These are phyloP conservation scores for Pelargonium nanum DNA, from an alignment of 345 rosid genomes.

Conservation along the genomic window DNA sequence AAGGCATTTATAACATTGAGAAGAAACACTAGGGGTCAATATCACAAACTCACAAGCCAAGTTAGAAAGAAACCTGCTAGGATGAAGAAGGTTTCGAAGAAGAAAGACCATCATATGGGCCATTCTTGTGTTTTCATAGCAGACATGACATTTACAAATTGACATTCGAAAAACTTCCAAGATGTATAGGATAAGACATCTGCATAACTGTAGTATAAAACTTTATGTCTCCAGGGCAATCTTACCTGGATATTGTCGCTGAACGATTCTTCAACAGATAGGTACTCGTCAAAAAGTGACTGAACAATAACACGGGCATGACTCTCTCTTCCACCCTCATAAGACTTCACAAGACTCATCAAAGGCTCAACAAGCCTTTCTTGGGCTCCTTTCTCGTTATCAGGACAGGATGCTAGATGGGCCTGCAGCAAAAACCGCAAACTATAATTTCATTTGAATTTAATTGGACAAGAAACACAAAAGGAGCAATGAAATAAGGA, in stretches of 20 bases:
- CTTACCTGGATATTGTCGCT: slow-evolving; percentile 85
- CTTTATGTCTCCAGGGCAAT: slow-evolving; percentile 1
- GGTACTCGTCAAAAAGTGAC: slow-evolving; percentile 92
- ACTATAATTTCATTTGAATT: slow-evolving; percentile 8
- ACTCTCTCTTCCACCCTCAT: slow-evolving; percentile 98
- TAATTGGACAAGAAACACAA: slow-evolving; percentile 5
- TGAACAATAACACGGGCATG: slow-evolving; percentile 94
- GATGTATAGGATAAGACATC: background rate
- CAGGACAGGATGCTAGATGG: slow-evolving; percentile 58
- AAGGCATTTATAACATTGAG: background rate
- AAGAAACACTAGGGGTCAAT: background rate
- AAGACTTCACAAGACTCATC: slow-evolving; percentile 85
- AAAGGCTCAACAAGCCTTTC: slow-evolving; percentile 98
- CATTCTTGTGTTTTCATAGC: background rate
- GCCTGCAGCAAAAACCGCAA: slow-evolving; percentile 33
- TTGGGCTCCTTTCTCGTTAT: slow-evolving; percentile 71
- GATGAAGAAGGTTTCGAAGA: background rate
- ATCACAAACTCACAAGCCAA: no score
- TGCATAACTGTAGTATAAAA: background rate
- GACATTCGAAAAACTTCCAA: background rate
- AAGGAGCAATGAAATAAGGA: slow-evolving; percentile 10
- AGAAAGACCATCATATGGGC: background rate
- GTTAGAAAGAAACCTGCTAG: background rate
- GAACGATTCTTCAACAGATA: slow-evolving; percentile 84
- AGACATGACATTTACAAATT: background rate